phyloP scores from a whole-genome alignment of 192 early-diverging fungal species.

The Podochytrium sp. region DNA sequence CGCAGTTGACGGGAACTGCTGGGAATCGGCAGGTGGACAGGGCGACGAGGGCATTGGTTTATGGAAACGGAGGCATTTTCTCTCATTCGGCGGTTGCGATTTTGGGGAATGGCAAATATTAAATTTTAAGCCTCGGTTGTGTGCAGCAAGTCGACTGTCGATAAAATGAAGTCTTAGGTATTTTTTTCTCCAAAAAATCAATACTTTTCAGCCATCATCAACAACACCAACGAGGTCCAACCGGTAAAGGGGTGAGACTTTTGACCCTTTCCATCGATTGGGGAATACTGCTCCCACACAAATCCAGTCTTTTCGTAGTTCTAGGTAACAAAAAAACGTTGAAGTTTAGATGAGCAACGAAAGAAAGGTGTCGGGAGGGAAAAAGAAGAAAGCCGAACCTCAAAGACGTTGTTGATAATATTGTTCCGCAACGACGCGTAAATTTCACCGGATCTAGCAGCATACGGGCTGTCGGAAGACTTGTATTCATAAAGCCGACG shows the following conservation, averaged over 20 bases:
- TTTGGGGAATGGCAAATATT: conserved; percentile 36
- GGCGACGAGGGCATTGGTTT: conserved; percentile 45
- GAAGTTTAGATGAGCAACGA: no score
- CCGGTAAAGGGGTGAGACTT: conserved; percentile 95
- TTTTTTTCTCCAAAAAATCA: neutral
- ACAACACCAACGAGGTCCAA: conserved; percentile 83
- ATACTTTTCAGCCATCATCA: conserved; percentile 87
- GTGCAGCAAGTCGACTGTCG: neutral
- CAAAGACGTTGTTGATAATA: conserved; percentile 74
- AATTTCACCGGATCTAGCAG: conserved; percentile 54
- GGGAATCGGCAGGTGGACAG: conserved; percentile 40
- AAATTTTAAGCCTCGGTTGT: neutral
- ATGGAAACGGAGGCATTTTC: conserved; percentile 55
- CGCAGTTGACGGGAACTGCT: conserved; percentile 39
- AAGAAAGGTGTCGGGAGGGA: neutral
- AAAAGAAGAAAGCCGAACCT: conserved; percentile 43
- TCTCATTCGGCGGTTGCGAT: conserved; percentile 44
- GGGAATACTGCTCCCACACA: conserved; percentile 92
- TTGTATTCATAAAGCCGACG: conserved; percentile 56
- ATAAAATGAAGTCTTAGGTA: neutral
- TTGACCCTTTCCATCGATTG: conserved; percentile 70
- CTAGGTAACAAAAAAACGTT: conserved; percentile 29
- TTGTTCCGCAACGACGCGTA: conserved; percentile 77
- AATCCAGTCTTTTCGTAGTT: conserved; percentile 79
- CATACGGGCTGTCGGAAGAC: conserved; percentile 61